Conservation (phyloP, 768 basidiomycete species). For the Tulasnella sp. region DNA sequence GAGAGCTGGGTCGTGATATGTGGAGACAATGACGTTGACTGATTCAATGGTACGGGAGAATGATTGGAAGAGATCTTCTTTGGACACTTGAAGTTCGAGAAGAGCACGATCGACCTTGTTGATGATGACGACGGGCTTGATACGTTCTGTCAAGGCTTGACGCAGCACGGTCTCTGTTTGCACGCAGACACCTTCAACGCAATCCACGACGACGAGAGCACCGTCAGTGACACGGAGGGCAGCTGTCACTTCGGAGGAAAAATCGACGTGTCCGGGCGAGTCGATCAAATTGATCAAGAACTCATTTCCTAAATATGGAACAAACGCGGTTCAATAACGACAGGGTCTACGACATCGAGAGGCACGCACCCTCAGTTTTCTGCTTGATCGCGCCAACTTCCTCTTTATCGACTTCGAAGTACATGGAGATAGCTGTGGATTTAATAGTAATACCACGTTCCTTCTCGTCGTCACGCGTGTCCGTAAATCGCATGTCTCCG, state of each 20-base stretch:
- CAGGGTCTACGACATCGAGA: not conserved
- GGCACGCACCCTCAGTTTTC: constrained; percentile 68
- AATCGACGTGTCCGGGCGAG: constrained; percentile 99
- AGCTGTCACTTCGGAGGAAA: constrained; percentile 99
- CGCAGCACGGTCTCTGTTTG: constrained; percentile 99
- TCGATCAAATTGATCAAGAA: constrained; percentile 99
- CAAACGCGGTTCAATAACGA: too few relatives aligned
- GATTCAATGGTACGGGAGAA: constrained; percentile 96
- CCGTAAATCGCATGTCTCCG: constrained; percentile 93
- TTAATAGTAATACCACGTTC: constrained; percentile 99
- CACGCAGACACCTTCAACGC: constrained; percentile 98
- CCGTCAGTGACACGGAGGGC: constrained; percentile 99
- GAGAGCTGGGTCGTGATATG: constrained; percentile 84
- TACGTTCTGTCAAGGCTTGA: constrained; percentile 93
- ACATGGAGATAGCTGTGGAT: constrained; percentile 99
- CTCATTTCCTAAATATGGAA: constrained; percentile 50
- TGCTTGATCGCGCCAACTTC: constrained; percentile 77
- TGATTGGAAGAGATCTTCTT: constrained; percentile 94
- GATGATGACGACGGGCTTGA: constrained; percentile 98
- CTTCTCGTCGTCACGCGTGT: constrained; percentile 96
- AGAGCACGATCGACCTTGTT: constrained; percentile 99
- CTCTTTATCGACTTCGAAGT: constrained; percentile 90
- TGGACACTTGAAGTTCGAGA: constrained; percentile 92
- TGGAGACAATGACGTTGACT: constrained; percentile 97
- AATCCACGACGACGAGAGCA: constrained; percentile 98